Base-by-base conservation (phyloP, 805 yeast species). In the Nakazawaea holstii region DNA sequence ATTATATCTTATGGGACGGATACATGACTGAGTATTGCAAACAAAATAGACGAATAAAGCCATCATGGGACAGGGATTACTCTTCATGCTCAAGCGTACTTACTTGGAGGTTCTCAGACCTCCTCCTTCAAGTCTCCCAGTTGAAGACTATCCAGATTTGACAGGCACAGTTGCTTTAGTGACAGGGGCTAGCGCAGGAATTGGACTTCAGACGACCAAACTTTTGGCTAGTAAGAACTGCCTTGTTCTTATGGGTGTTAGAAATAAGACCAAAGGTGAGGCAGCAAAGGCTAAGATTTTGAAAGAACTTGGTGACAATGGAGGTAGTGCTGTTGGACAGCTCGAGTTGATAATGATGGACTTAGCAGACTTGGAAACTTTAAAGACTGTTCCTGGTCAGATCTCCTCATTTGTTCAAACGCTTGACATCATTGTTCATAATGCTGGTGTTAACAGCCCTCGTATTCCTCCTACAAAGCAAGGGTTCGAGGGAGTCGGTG, bases 401-500 rank as follows among this genome's bases (percentile, higher is more conserved):
- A 52, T 71, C 35, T 38, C 57, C 10, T 33, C 42, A 2, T 50
- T 53, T 24, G 62, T 65, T 15, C 49, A 53, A 5, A 56, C 33
- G 57, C 49, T 73, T 36, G 64, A 73, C 44, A 59, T 67, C 2
- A 60, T 70, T 20, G 58, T 73, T 31, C 66, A 69, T 52, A 74
- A 74, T 54, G 77, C 77, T 8, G 76, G 76, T 33, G 68, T 74
- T 3, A 69, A 71, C 73, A 49, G 46, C 8, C 70, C 72, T 3
- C 70, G 74, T 4, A 4, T 65, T 0, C 53, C 68, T 8, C 50
- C 49, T 31, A 66, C 79, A 4, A 56, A 45, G 9, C 78, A 76
- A 57, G 79, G 76, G 8, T 67, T 61, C 46, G 80, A 77, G 44
- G 46, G 63, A 33, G 75, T 72, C 46, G 57, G 73, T 36, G 81